phyloP scores from a whole-genome alignment of 2,329 filamentous ascomycete species.

The Xylariaceae sp. region DNA sequence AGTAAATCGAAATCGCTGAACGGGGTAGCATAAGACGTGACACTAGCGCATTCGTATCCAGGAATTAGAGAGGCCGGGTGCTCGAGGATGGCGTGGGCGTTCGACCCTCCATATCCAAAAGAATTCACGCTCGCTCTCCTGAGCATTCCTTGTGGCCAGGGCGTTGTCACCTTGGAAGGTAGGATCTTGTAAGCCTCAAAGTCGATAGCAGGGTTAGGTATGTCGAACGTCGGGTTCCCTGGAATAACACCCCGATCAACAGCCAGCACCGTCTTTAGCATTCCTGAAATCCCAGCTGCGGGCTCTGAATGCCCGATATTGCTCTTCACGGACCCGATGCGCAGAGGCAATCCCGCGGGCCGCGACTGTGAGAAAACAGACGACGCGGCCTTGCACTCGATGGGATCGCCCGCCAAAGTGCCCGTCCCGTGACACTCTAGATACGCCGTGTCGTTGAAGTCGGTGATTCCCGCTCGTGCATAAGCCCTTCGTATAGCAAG shows the following conservation, averaged over 20 bases:
- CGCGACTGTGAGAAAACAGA: conserved; percentile 28
- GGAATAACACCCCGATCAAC: conserved; percentile 37
- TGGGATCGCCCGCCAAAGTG: conserved; percentile 44
- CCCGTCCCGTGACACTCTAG: conserved; percentile 47
- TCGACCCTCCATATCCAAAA: conserved; percentile 42
- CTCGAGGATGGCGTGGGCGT: conserved; percentile 37
- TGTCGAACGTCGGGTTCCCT: conserved; percentile 27
- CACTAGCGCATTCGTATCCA: not conserved
- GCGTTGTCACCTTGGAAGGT: not conserved
- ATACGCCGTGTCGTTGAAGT: conserved; percentile 25
- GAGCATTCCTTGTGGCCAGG: conserved; percentile 27
- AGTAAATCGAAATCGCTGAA: conserved; percentile 1
- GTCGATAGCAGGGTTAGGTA: conserved; percentile 20
- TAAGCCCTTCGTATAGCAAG: conserved; percentile 40
- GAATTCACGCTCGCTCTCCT: conserved; percentile 37
- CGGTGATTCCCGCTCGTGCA: conserved; percentile 26
- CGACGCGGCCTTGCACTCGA: conserved; percentile 39
- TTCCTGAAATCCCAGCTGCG: conserved; percentile 30
- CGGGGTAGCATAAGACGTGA: not conserved
- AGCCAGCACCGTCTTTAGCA: conserved; percentile 38
- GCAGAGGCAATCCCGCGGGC: conserved; percentile 7
- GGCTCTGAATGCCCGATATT: conserved; percentile 38
- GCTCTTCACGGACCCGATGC: conserved; percentile 31
- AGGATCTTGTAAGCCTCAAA: conserved; percentile 18
- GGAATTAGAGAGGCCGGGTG: no score